phyloP scores from a whole-genome alignment of 371 early-diverging fungal genomes.

The Circinella minor region DNA sequence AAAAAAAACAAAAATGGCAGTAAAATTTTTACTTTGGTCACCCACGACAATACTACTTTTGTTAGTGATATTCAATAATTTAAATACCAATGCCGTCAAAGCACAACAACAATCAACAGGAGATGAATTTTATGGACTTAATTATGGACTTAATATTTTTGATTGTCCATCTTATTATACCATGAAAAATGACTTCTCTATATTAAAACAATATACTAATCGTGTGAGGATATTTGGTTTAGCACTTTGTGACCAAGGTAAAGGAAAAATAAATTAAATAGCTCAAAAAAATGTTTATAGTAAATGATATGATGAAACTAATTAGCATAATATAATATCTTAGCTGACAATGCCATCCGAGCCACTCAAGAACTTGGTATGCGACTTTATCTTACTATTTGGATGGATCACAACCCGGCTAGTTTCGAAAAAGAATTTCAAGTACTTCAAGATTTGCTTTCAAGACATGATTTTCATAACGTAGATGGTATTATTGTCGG shows the following conservation, averaged over 20 bases:
- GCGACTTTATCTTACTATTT: constrained; percentile 62
- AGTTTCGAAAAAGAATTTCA: constrained; percentile 50
- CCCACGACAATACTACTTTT: no score
- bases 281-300: no score
- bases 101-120: background rate
- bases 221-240: constrained; percentile 57
- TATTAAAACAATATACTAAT: constrained; percentile 50
- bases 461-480: constrained; percentile 30
- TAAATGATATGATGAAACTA: no score
- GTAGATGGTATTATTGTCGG: constrained; percentile 63
- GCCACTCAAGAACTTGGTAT: constrained; percentile 60
- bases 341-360: constrained; percentile 42
- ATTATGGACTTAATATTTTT: constrained; percentile 58
- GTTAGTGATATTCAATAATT: no score
- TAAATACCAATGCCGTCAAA: background rate
- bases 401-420: constrained; percentile 52
- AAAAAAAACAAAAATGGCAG: no score
- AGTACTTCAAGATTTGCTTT: constrained; percentile 44
- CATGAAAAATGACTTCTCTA: constrained; percentile 48
- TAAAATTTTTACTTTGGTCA: no score
- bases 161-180: constrained; percentile 56
- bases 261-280: no score
- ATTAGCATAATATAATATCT: no score
- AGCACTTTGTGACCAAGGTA: constrained; percentile 59
- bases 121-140: constrained; percentile 48